These are phyloP conservation scores for Candida germanica DNA, from an alignment of 805 yeast species.

Conservation along the genomic window DNA sequence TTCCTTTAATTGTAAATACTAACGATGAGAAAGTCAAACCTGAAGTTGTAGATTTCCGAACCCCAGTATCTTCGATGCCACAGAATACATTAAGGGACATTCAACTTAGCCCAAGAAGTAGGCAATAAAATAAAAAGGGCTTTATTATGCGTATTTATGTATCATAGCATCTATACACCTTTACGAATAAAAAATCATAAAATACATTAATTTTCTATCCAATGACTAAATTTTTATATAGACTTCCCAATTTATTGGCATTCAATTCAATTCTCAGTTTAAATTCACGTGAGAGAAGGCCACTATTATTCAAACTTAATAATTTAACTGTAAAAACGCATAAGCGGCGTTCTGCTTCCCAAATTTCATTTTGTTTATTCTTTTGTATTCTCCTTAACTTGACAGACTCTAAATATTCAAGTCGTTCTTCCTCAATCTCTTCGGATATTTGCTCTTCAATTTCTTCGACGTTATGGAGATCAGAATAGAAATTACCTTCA, in stretches of 20 bases:
- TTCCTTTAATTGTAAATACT: constrained; percentile 17
- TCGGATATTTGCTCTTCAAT: constrained; percentile 4
- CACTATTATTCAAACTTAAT: constrained; percentile 29
- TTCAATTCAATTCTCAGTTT: constrained; percentile 37
- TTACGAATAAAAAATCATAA: no score
- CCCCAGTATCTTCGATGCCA: constrained; percentile 10
- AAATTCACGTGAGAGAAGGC: constrained; percentile 25
- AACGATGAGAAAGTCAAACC: constrained; percentile 3
- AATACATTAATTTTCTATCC: no score
- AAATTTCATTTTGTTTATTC: constrained; percentile 14
- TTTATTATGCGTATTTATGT: no score
- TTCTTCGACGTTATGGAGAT: constrained; percentile 3
- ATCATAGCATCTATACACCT: no score
- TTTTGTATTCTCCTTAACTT: constrained; percentile 1
- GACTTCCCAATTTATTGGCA: constrained; percentile 30
- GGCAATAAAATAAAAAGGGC: no score
- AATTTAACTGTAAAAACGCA: constrained; percentile 42
- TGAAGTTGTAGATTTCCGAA: constrained; percentile 14
- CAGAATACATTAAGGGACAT: not conserved
- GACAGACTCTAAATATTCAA: constrained; percentile 2
- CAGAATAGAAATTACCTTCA: not conserved
- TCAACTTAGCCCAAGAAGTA: no score
- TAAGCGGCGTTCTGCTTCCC: constrained; percentile 40
- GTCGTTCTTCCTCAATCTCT: constrained; percentile 10
- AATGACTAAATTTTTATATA: constrained; percentile 24